These are phyloP conservation scores for Solanum piurae DNA, from an alignment of 257 asterid species.

Conservation along the genomic window DNA sequence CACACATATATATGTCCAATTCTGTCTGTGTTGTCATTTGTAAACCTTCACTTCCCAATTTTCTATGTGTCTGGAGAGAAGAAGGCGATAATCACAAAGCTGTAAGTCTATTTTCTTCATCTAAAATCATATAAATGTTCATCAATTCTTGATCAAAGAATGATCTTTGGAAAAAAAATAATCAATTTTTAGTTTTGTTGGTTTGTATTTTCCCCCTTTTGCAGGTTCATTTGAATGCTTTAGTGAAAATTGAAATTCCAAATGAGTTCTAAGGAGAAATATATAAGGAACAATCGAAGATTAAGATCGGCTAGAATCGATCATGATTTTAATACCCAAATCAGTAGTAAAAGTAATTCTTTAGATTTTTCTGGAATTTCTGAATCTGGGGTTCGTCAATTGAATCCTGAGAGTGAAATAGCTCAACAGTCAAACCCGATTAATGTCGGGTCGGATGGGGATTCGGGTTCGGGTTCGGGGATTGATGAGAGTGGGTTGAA, in stretches of 20 bases:
- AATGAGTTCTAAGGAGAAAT: constrained; percentile 46
- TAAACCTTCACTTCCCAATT: background rate
- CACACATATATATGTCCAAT: background rate
- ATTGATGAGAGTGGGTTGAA: constrained; percentile 27
- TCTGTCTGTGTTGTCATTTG: background rate
- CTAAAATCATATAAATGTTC: background rate
- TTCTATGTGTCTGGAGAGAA: background rate
- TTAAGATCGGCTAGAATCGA: constrained; percentile 60
- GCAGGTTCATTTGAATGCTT: constrained; percentile 11
- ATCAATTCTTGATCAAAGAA: background rate
- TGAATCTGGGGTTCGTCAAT: constrained; percentile 21
- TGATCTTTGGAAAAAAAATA: background rate
- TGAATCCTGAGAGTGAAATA: constrained; percentile 5
- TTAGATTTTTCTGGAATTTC: background rate
- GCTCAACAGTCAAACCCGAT: background rate
- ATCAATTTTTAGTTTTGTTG: background rate
- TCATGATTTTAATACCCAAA: constrained; percentile 29
- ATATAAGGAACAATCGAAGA: constrained; percentile 56
- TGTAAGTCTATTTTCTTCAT: constrained; percentile 1
- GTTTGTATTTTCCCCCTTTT: background rate
- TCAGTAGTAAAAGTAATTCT: constrained; percentile 18
- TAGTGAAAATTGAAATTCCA: background rate
- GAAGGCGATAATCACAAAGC: background rate
- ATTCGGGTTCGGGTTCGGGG: background rate
- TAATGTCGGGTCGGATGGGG: background rate